phyloP scores from a whole-genome alignment of 2,329 filamentous ascomycete species.

The Neopestalotiopsis sp. region DNA sequence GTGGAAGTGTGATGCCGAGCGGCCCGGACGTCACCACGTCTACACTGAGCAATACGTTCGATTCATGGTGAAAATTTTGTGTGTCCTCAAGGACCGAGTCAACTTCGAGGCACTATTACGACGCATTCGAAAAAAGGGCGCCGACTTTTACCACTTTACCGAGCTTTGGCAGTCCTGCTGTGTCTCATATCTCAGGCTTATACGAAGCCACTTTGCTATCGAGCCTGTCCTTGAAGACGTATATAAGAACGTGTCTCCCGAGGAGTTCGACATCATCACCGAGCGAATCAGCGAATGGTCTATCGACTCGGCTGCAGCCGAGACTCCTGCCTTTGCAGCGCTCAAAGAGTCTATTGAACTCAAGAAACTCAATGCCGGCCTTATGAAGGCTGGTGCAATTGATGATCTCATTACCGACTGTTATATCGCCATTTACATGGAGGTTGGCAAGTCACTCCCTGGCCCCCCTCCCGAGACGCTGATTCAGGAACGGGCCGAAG shows the following conservation, averaged over 20 bases:
- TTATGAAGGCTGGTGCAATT: constrained; percentile 85
- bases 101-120: constrained; percentile 81
- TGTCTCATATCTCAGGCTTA: constrained; percentile 56
- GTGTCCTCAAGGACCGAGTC: constrained; percentile 74
- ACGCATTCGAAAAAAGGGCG: constrained; percentile 80
- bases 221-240: constrained; percentile 55
- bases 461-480: constrained; percentile 52
- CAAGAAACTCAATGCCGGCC: constrained; percentile 78
- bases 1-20: constrained; percentile 90
- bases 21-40: constrained; percentile 85
- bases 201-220: constrained; percentile 56
- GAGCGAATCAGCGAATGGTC: constrained; percentile 61
- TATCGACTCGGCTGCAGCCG: background rate
- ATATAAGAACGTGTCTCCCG: constrained; percentile 58
- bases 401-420: constrained; percentile 94
- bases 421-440: constrained; percentile 78
- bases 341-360: constrained; percentile 64
- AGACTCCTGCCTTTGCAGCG: constrained; percentile 55
- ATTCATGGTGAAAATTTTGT: constrained; percentile 78
- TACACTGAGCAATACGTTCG: constrained; percentile 87
- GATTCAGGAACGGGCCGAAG: constrained; percentile 48
- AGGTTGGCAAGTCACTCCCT: constrained; percentile 66
- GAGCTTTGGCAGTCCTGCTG: constrained; percentile 66
- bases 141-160: constrained; percentile 71
- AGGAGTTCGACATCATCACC: constrained; percentile 64